Conservation (phyloP, 768 basidiomycete genomes). For the Asterophora parasitica region DNA sequence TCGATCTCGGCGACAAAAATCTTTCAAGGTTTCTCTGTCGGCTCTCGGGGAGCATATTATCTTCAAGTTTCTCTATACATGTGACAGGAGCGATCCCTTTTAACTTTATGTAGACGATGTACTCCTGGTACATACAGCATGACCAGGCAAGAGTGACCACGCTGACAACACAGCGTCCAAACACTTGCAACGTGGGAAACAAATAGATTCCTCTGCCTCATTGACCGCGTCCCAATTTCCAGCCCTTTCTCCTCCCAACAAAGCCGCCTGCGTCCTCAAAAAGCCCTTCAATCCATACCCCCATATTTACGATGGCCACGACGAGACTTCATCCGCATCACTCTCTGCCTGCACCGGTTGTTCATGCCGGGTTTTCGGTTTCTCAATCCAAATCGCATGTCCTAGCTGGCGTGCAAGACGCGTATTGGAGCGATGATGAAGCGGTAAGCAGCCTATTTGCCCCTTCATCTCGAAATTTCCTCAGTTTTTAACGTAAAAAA, state of each 20-base stretch:
- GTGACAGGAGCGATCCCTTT: neutral
- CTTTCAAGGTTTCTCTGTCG: too few relatives aligned
- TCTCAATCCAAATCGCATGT: conserved; percentile 83
- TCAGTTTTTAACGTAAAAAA: conserved; percentile 11
- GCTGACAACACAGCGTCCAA: conserved; percentile 8
- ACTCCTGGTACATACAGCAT: too few relatives aligned
- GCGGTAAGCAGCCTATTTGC: conserved; percentile 43
- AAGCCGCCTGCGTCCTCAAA: conserved; percentile 2
- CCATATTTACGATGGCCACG: conserved; percentile 38
- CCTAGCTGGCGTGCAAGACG: conserved; percentile 88
- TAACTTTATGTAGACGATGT: too few relatives aligned
- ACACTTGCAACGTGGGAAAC: conserved; percentile 24
- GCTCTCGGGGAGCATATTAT: too few relatives aligned
- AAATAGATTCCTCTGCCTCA: conserved; percentile 15
- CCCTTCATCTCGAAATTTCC: conserved; percentile 8
- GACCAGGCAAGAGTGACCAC: too few relatives aligned
- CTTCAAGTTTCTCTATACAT: neutral
- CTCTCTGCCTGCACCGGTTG: conserved; percentile 67
- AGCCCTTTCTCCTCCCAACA: conserved; percentile 11
- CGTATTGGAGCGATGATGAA: conserved; percentile 95
- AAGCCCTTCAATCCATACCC: neutral
- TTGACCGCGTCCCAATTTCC: conserved; percentile 19
- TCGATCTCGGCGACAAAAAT: neutral
- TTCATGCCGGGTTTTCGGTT: conserved; percentile 65
- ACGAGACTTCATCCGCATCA: conserved; percentile 56